Evolutionary conservation across 2,329 filamentous ascomycete genomes (phyloP).

Genomic region (Clarireedia sp.): DNA sequence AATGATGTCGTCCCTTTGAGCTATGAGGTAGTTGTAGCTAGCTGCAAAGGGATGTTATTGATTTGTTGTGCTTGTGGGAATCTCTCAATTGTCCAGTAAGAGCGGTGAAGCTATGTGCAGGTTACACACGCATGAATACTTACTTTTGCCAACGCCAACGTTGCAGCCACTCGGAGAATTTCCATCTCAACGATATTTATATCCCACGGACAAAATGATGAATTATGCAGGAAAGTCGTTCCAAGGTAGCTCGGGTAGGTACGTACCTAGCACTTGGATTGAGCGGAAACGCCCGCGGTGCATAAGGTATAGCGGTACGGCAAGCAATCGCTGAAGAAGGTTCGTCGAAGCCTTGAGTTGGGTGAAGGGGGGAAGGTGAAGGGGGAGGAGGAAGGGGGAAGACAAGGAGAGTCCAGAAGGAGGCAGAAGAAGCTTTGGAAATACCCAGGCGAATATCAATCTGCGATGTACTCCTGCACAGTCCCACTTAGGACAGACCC

Average conservation of each 20-base stretch:
- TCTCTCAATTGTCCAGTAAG: slow-evolving; percentile 14
- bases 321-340: too few relatives aligned
- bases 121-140: slow-evolving; percentile 15
- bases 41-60: slow-evolving; percentile 10
- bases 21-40: background rate
- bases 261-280: background rate
- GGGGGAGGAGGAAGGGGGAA: background rate
- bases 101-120: slow-evolving; percentile 13
- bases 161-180: slow-evolving; percentile 18
- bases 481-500: too few relatives aligned
- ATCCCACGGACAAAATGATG: slow-evolving; percentile 11
- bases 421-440: background rate
- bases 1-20: background rate
- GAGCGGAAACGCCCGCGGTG: too few relatives aligned
- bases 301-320: too few relatives aligned
- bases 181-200: slow-evolving; percentile 14
- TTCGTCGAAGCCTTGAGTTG: too few relatives aligned
- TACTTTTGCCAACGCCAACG: background rate
- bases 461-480: too few relatives aligned
- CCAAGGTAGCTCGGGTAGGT: background rate
- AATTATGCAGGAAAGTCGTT: background rate
- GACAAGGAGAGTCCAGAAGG: background rate
- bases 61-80: background rate
- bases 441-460: too few relatives aligned
- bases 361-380: background rate